Evolutionary conservation across 179 eudicot species (phyloP), one percentile per base, ranked within the genome.

Genomic region (Heliamphora pulchella): DNA sequence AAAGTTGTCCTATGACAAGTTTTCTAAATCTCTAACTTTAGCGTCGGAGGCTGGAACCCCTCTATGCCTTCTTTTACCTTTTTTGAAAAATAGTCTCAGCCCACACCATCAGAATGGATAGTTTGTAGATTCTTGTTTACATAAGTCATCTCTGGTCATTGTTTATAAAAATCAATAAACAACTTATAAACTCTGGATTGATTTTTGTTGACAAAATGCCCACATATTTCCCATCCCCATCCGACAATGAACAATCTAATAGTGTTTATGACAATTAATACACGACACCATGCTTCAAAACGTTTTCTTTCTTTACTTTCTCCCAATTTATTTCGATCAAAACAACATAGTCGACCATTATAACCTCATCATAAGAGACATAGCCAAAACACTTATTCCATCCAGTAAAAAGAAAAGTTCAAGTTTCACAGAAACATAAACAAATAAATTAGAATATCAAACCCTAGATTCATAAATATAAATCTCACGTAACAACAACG

Each of bases 381-480:
- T 22, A 22, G 22, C 3, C n/a, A 5, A 31, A 31, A 31, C 31
- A 31, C 31, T 31, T 31, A 31, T 31, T 31, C 31, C 31, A 31
- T 31, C 31, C 31, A 31, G 31, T 31, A 31, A 31, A 31, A 31
- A 31, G 31, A 31, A 31, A 31, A 31, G 31, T 31, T 17, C 9
- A 39, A 41, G 68, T 67, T 41, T 67, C n/a, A 39, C n/a, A 10
- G 5, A 39, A 67, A 67, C 9, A 41, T 4, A 17, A 6, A 41
- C 43, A 72, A 13, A 74, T 44, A 14, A 57, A 75, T 3, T 58
- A 7, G 64, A 3, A 8, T 41, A 41, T 17, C 51, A 58, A 75
- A 75, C 78, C 78, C 66, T 75, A 75, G 78, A 75, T 31, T 50
- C 63, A 74, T 54, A 74, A 17, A 9, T 7, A n/a, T 1, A 2